phyloP scores from a whole-genome alignment of 2,329 filamentous ascomycete genomes.

The Colletotrichum trifolii region DNA sequence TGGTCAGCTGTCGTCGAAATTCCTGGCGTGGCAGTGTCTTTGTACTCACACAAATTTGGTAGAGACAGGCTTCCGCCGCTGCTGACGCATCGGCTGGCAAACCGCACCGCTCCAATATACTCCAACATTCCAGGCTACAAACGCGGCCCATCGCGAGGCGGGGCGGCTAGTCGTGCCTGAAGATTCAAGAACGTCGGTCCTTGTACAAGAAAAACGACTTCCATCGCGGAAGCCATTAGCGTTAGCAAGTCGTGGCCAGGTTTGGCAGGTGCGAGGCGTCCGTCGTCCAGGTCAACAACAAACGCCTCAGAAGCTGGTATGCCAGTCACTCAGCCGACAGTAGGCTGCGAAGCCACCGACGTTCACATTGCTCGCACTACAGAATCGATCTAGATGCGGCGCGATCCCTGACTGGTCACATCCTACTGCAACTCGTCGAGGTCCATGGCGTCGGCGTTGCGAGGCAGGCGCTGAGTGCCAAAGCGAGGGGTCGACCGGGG shows the following conservation, averaged over 20 bases:
- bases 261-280: neutral
- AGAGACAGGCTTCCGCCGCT: neutral
- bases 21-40: no score
- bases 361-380: neutral
- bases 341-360: no score
- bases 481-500: conserved; percentile 42
- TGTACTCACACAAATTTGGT: conserved; percentile 28
- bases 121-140: no score
- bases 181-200: neutral
- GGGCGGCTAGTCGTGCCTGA: neutral
- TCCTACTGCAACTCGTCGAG: conserved; percentile 50
- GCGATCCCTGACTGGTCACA: conserved; percentile 4
- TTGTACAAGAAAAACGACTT: neutral
- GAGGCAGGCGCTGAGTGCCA: conserved; percentile 41
- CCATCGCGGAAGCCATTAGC: no score
- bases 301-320: no score
- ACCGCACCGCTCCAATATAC: neutral
- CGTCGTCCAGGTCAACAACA: no score
- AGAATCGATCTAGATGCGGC: conserved; percentile 18
- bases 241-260: no score
- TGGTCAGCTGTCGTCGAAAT: no score
- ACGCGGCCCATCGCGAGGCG: neutral
- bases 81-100: conserved; percentile 8
- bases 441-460: conserved; percentile 41
- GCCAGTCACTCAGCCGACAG: no score